phyloP scores from a whole-genome alignment of 1,139 yeast species.

The Saccharomycopsis hybrid region DNA sequence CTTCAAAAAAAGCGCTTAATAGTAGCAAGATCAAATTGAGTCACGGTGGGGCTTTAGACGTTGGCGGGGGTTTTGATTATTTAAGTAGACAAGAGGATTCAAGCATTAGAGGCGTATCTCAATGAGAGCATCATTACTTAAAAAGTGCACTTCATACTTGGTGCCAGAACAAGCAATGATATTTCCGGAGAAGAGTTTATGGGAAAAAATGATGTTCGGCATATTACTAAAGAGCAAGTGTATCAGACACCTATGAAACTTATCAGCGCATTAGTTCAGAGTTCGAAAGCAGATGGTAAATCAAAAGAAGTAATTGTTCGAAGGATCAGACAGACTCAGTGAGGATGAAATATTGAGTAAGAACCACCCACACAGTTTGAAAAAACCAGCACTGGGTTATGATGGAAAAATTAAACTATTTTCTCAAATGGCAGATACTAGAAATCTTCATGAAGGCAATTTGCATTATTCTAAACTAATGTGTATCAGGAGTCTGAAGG shows the following conservation, averaged over 20 bases:
- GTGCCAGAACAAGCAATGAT: constrained; percentile 91
- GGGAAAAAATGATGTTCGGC: constrained; percentile 48
- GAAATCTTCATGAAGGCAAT: constrained; percentile 49
- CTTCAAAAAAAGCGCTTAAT: constrained; percentile 39
- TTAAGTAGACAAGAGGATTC: constrained; percentile 89
- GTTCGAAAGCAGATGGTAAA: constrained; percentile 78
- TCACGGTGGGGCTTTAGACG: constrained; percentile 97
- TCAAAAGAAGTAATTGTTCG: constrained; percentile 64
- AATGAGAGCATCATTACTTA: constrained; percentile 72
- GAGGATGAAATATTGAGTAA: constrained; percentile 46
- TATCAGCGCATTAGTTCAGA: constrained; percentile 73
- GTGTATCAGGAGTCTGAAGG: constrained; percentile 35
- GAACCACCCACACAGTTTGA: constrained; percentile 50
- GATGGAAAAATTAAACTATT: constrained; percentile 41
- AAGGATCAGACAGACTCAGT: constrained; percentile 45
- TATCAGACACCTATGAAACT: constrained; percentile 50
- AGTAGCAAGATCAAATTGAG: constrained; percentile 82
- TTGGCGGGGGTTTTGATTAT: constrained; percentile 82
- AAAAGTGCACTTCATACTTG: constrained; percentile 79
- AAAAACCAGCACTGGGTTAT: constrained; percentile 44
- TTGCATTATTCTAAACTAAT: constrained; percentile 54
- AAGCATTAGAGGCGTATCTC: constrained; percentile 62
- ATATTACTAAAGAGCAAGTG: constrained; percentile 51
- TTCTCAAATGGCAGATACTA: constrained; percentile 30
- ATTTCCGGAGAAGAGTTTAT: constrained; percentile 77